Evolutionary conservation across 768 basidiomycete genomes (phyloP), one percentile per base, ranked within the genome.

Genomic region (Lentinus tigrinus): DNA sequence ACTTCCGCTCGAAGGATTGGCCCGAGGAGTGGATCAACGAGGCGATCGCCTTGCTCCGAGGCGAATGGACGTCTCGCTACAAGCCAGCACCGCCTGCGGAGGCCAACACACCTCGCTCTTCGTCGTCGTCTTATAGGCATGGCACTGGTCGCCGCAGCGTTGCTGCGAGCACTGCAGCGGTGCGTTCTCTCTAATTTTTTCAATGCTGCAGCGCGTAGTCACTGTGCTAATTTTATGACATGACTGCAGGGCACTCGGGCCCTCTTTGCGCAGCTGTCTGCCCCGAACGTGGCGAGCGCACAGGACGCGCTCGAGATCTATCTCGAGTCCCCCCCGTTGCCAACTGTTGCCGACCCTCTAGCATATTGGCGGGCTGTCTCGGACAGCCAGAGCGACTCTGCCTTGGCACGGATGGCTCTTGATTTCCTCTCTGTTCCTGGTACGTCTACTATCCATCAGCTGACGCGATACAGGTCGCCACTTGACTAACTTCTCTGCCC

Each of bases 1-100:
- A 70, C 43, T 68, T 69, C 60, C 23, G 26, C 24, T 28, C 56
- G 23, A 36, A 57, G 14, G 47, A 50, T 4, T 70, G 69, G 69
- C 34, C 36, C 6, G 7, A 17, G 7, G 67, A 64, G 23, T 70
- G 69, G 69, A 64, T 67, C 23, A 39, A 50, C 4, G 52, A 40
- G 17, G 69, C 64, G 2, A 49, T 24, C 8, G 23, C 36, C 17
- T 47, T 62, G 9, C 2, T 54, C 16, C 40, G 56, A 0, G 36
- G 36, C 4, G 40, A 47, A 19, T 64, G 57, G 57, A 14, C 5
- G 1, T 3, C 21, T 4, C n/a, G 48, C 51, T 61, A 61, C 47
- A 52, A 52, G 44, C 60, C 2, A 3, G 27, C 4, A 16, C 23
- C 2, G 26, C 43, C 21, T 16, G 28, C 27, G 24, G 11, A 19